These are phyloP conservation scores for Sodiomyces alkalinus DNA, from an alignment of 2,329 filamentous ascomycete genomes.

Conservation along the genomic window DNA sequence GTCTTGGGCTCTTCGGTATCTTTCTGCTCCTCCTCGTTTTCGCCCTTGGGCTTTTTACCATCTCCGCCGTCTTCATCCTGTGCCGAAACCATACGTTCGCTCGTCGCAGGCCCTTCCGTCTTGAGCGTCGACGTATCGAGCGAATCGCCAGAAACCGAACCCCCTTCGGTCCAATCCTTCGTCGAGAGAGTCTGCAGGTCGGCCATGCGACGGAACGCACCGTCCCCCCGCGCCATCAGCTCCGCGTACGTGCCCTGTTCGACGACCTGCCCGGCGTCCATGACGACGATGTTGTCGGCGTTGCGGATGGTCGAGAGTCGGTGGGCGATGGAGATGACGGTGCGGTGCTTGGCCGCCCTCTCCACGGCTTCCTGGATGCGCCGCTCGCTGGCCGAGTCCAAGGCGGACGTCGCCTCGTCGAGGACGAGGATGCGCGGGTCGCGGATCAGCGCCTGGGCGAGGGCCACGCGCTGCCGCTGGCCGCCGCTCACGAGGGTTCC, in stretches of 20 bases:
- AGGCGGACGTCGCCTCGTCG: conserved; percentile 36
- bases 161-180: conserved; percentile 5
- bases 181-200: conserved; percentile 10
- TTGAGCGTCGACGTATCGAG: conserved; percentile 6
- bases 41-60: conserved; percentile 1
- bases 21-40: conserved; percentile 1
- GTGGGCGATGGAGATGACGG: conserved; percentile 52
- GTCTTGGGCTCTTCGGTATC: conserved; percentile 1
- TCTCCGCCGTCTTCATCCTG: conserved; percentile 1
- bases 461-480: conserved; percentile 34
- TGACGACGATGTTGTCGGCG: conserved; percentile 53
- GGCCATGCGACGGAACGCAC: conserved; percentile 12
- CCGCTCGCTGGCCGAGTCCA: conserved; percentile 33
- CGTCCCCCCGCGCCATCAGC: conserved; percentile 31
- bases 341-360: conserved; percentile 30
- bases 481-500: conserved; percentile 34
- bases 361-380: conserved; percentile 26
- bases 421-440: conserved; percentile 32
- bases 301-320: conserved; percentile 44
- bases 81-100: conserved; percentile 3
- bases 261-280: conserved; percentile 42
- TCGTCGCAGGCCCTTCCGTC: conserved; percentile 1
- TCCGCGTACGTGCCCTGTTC: conserved; percentile 50
- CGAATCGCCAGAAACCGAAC: conserved; percentile 8
- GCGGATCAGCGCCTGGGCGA: conserved; percentile 32